Percentiles rank a stretch among this genome's conserved stretches.
These are phyloP conservation scores for Persicaria tinctoria DNA, from an alignment of 148 eudicot genomes.

Conservation along the genomic window DNA sequence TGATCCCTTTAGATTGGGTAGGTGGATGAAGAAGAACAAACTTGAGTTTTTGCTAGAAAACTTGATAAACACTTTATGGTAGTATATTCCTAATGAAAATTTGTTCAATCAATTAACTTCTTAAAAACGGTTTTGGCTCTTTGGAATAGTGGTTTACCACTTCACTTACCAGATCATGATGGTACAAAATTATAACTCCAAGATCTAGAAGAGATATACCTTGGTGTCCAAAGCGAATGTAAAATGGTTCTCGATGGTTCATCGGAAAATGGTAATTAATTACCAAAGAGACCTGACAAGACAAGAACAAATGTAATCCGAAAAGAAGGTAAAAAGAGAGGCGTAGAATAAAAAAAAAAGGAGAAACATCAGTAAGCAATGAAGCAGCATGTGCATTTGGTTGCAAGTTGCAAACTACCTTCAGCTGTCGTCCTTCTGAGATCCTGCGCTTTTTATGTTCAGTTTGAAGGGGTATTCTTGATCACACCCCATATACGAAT, in stretches of 20 bases:
- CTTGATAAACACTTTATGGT: not conserved
- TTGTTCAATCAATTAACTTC: not conserved
- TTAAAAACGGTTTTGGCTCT: not conserved
- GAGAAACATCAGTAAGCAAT: no score
- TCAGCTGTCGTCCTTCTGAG: constrained; percentile 26
- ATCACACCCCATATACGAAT: constrained; percentile 84
- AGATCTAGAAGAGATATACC: no score
- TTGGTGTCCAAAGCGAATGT: no score
- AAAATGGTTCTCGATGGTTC: no score
- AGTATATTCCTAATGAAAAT: not conserved
- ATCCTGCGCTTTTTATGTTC: constrained; percentile 41
- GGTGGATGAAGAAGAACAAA: not conserved
- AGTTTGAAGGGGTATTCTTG: constrained; percentile 65
- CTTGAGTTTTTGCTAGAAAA: no score
- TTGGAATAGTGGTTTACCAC: not conserved
- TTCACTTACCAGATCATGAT: not conserved
- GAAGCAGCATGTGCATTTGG: no score
- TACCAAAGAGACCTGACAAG: no score
- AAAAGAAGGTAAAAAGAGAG: no score
- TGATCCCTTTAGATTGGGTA: not conserved
- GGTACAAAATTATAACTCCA: not conserved
- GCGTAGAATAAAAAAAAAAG: no score
- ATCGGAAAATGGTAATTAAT: no score
- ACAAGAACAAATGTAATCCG: no score
- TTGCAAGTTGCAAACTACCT: not conserved